Base-by-base conservation (phyloP, 495 filamentous ascomycete genomes). In the Neurospora africana region DNA sequence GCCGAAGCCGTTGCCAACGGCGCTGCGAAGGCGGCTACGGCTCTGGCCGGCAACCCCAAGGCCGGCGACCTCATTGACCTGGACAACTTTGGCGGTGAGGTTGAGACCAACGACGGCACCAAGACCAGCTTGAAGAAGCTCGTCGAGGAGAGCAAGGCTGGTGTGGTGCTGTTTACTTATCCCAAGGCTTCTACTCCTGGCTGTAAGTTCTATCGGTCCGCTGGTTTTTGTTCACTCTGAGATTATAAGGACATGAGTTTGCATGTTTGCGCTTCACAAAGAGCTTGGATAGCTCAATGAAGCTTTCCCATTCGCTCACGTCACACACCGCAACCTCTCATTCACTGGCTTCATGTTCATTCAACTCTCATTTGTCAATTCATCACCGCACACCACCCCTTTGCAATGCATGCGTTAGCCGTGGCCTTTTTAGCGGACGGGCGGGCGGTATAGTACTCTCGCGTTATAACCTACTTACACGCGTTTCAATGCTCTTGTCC, bases 161-260 rank as follows among this genome's bases (percentile, higher is more conserved):
- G 95, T 27, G 91, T 98, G 30, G 92, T 97, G 19, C 80, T 99
- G 38, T 98, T 99, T 80, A 97, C 93, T 40, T 99, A 98, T 79
- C 95, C 95, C 38, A 97, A 91, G 84, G 95, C 95, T 72, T 95
- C 91, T 13, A 99, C 95, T 36, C 92, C 92, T 36, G 95, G 96
- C 71, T 99, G 95, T 97, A 90, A 88, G 93, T 88, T 39, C 73
- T 71, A 68, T 38, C 72, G 7, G 0, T 47, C 30, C n/a, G 40
- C 30, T 23, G 23, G 8, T n/a, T 67, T 70, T 38, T 68, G 53
- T 75, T 10, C 23, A 21, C 47, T 61, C 8, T 65, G 27, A 65
- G 23, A 61, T 61, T 6, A 33, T 61, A 15, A 30, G 11, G 13
- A 27, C 47, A 27, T 58, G 47, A 65, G 27, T 65, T 33, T 33